Percentiles rank a stretch among this genome's conserved stretches.
These are phyloP conservation scores for Pyrenochaeta sp. DNA, from an alignment of 2,329 filamentous ascomycete species.

Conservation along the genomic window DNA sequence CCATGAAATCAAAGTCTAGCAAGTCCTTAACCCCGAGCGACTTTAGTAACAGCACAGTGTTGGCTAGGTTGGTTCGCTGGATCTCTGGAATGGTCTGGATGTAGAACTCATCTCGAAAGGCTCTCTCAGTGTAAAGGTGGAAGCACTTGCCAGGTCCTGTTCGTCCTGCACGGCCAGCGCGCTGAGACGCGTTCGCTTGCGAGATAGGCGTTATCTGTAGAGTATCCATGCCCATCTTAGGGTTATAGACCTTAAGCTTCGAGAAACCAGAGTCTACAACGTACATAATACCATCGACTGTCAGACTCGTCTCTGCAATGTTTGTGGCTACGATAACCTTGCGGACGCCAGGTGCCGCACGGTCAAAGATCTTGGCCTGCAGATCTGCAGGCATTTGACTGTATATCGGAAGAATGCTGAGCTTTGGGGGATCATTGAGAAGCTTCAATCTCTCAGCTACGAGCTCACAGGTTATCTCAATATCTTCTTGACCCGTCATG, in stretches of 20 bases:
- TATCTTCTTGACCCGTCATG: slow-evolving; percentile 99
- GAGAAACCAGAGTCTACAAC: slow-evolving; percentile 96
- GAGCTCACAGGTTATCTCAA: slow-evolving; percentile 94
- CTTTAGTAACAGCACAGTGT: slow-evolving; percentile 93
- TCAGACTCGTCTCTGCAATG: slow-evolving; percentile 97
- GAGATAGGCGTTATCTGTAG: slow-evolving; percentile 97
- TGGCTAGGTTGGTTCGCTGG: slow-evolving; percentile 93
- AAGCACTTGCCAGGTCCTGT: slow-evolving; percentile 97
- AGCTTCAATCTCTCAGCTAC: slow-evolving; percentile 86
- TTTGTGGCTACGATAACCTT: slow-evolving; percentile 99
- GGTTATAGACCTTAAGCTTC: slow-evolving; percentile 98
- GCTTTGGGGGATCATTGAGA: slow-evolving; percentile 91
- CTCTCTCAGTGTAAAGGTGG: slow-evolving; percentile 91
- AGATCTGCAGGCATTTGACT: slow-evolving; percentile 99
- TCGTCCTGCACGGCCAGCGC: slow-evolving; percentile 90
- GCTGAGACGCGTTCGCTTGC: slow-evolving; percentile 92
- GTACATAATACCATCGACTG: slow-evolving; percentile 99
- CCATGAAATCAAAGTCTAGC: slow-evolving; percentile 98
- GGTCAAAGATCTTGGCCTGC: slow-evolving; percentile 97
- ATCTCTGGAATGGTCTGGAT: slow-evolving; percentile 98
- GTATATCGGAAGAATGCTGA: slow-evolving; percentile 96
- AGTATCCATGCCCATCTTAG: slow-evolving; percentile 99
- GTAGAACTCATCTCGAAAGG: slow-evolving; percentile 95
- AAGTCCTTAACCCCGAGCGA: slow-evolving; percentile 93
- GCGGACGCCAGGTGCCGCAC: slow-evolving; percentile 85